Evolutionary conservation across 2,329 filamentous ascomycete species (phyloP), one percentile per base, ranked within the genome.

Genomic region (Penicillium sclerotigenum): DNA sequence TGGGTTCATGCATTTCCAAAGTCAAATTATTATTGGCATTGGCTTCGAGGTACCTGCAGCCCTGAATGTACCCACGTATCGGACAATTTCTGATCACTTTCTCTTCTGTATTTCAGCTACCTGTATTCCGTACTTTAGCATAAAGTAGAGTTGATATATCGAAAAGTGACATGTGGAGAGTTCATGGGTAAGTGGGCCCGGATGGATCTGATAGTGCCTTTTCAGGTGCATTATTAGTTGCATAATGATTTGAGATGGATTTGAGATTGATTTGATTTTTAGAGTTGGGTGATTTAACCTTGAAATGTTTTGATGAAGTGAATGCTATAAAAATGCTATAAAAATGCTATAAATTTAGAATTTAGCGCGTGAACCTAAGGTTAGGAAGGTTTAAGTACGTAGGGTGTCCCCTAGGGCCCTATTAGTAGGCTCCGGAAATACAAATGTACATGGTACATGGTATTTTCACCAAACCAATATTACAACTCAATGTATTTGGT

Each of bases 21-120:
- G 33, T 60, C 57, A 59, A 61, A 59, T 41, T 36, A 59, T 54
- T 18, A 53, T 46, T 49, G 43, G 43, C 24, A 48, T 45, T 34
- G 36, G 20, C 16, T 43, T 37, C 11, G 26, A 54, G 56, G 62
- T 63, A 65, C 60, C 63, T 65, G 60, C 62, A 65, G 29, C n/a
- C 22, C 24, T 36, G 16, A 10, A 22, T 18, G 38, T 50, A 47
- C 34, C 53, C 31, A 28, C 34, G 29, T 26, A 26, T 63, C 59
- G 62, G 62, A 61, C 54, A 60, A 57, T 65, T 65, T 51, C 24
- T 40, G 41, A 52, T 47, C 36, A 26, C n/a, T 60, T 58, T 52
- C 43, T 54, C 48, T 57, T 54, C 55, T 59, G 54, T 63, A 45
- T 59, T 57, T 51, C 57, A 57, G 51, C 31, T 33, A 7, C 31